Evolutionary conservation across 2,329 filamentous ascomycete species (phyloP).

Genomic region (Apiospora kogelbergensis): DNA sequence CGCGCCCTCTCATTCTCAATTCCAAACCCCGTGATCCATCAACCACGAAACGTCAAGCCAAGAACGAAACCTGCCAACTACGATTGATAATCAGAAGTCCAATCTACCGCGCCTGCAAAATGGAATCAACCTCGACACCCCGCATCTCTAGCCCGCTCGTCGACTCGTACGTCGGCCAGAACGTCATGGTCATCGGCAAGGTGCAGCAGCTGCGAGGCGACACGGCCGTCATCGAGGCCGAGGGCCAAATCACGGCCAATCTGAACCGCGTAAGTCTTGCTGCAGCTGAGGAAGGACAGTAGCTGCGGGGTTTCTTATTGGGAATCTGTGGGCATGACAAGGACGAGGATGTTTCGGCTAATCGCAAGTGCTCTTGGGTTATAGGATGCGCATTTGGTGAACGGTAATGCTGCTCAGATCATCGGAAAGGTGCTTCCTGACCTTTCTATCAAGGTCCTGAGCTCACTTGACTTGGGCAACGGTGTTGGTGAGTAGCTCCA

Average conservation of each 20-base stretch:
- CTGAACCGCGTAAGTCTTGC: conserved; percentile 64
- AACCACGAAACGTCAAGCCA: neutral
- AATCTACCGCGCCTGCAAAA: conserved; percentile 35
- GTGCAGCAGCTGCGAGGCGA: conserved; percentile 82
- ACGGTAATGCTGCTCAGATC: conserved; percentile 71
- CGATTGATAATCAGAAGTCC: neutral
- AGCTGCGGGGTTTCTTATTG: neutral
- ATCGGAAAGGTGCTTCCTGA: conserved; percentile 80
- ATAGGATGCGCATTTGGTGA: conserved; percentile 69
- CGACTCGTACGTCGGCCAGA: conserved; percentile 69
- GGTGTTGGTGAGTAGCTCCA: conserved; percentile 58
- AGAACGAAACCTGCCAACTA: neutral
- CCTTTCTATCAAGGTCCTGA: conserved; percentile 69
- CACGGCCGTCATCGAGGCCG: conserved; percentile 76
- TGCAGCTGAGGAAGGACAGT: neutral
- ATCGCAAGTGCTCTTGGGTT: neutral
- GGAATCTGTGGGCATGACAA: neutral
- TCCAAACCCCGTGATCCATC: neutral
- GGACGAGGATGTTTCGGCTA: neutral
- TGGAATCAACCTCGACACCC: conserved; percentile 73
- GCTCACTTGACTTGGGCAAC: conserved; percentile 67
- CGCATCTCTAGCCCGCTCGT: conserved; percentile 82
- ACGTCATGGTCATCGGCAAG: conserved; percentile 83
- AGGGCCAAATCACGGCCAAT: conserved; percentile 71
- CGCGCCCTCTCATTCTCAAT: neutral